Evolutionary conservation across 768 basidiomycete genomes (phyloP).

Genomic region (Tubosaeta sp.): DNA sequence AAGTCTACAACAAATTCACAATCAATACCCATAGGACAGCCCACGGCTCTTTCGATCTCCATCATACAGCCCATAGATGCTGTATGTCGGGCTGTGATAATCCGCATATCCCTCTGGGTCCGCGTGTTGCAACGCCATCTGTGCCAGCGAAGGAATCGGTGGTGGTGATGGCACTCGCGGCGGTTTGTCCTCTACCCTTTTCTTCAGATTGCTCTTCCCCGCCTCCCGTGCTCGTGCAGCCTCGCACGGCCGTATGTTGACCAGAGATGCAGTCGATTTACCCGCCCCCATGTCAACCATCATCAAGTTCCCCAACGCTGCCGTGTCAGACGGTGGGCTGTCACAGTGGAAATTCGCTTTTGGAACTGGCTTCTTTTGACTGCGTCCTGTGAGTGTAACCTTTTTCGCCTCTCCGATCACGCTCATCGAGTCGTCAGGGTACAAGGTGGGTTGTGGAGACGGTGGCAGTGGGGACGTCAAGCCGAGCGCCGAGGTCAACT

Average conservation of each 20-base stretch:
- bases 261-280: slow-evolving; percentile 32
- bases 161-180: slow-evolving; percentile 81
- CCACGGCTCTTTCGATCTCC: slow-evolving; percentile 51
- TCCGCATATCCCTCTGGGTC: slow-evolving; percentile 59
- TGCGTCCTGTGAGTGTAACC: slow-evolving; percentile 20
- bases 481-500: slow-evolving; percentile 38
- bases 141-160: slow-evolving; percentile 65
- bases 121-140: slow-evolving; percentile 64
- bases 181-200: slow-evolving; percentile 51
- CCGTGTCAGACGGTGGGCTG: slow-evolving; percentile 35
- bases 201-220: slow-evolving; percentile 28
- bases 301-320: slow-evolving; percentile 57
- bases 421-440: slow-evolving; percentile 71
- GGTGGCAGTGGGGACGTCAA: slow-evolving; percentile 35
- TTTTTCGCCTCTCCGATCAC: slow-evolving; percentile 41
- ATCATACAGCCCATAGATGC: slow-evolving; percentile 73
- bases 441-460: slow-evolving; percentile 60
- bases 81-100: slow-evolving; percentile 80
- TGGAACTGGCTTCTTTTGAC: slow-evolving; percentile 34
- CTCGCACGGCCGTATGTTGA: slow-evolving; percentile 27
- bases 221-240: slow-evolving; percentile 27
- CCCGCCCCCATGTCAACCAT: slow-evolving; percentile 50
- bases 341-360: slow-evolving; percentile 17
- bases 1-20: slow-evolving; percentile 8
- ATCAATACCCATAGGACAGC: slow-evolving; percentile 23